These are phyloP conservation scores for Neonectria ditissima DNA, from an alignment of 2,329 filamentous ascomycete genomes.

Conservation along the genomic window DNA sequence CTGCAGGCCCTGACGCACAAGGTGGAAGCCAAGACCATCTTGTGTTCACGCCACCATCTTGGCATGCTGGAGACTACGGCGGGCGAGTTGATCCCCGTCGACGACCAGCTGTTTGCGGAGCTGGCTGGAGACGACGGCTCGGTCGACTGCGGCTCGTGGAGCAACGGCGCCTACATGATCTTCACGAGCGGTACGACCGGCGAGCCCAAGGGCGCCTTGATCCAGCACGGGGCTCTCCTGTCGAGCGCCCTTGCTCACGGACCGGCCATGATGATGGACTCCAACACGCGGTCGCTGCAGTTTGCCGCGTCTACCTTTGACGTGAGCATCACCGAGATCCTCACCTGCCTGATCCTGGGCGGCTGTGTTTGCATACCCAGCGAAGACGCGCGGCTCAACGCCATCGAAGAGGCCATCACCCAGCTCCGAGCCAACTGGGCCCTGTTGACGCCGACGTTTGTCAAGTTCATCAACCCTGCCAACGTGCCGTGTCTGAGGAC, in stretches of 20 bases:
- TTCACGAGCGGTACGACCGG: conserved; percentile 38
- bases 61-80: conserved; percentile 27
- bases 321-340: conserved; percentile 40
- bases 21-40: conserved; percentile 30
- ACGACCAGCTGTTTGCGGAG: conserved; percentile 28
- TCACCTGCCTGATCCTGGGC: conserved; percentile 37
- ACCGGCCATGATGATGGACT: conserved; percentile 28
- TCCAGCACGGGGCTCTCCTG: conserved; percentile 35
- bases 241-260: conserved; percentile 38
- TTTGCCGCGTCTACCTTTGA: conserved; percentile 51
- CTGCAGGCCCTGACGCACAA: conserved; percentile 31
- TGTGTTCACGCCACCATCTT: conserved; percentile 39
- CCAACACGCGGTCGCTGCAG: conserved; percentile 44
- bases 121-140: conserved; percentile 1
- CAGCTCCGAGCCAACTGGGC: conserved; percentile 34
- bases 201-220: conserved; percentile 36
- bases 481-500: conserved; percentile 37
- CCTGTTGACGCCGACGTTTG: conserved; percentile 34
- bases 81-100: conserved; percentile 32
- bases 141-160: conserved; percentile 23
- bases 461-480: conserved; percentile 27
- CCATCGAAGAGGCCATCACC: conserved; percentile 24
- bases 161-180: conserved; percentile 39
- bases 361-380: conserved; percentile 33
- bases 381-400: conserved; percentile 32